Base-by-base conservation (phyloP, 768 basidiomycete genomes). In the Udeniomyces megalosporus region DNA sequence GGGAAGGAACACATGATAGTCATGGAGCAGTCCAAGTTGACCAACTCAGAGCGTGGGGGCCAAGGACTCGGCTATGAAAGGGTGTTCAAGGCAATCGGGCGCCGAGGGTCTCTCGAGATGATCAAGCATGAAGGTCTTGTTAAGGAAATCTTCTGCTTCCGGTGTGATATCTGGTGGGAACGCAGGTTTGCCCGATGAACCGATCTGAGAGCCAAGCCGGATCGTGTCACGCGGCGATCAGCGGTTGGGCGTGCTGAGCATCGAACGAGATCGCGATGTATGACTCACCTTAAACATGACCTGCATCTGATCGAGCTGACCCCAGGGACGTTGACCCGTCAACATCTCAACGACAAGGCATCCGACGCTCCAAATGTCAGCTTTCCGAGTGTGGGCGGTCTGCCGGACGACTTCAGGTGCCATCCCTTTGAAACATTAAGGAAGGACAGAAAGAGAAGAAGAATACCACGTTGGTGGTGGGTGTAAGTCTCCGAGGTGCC, bases 231-330 rank as follows among this genome's bases (percentile, higher is more conserved):
- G 47, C n/a, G n/a, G n/a, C n/a, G n/a, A n/a, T n/a, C n/a, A n/a
- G n/a, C n/a, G 26, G 56, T n/a, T 34, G 38, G 46, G 35, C 31
- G 47, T 31, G 56, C 7, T 17, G 14, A 17, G 42, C 31, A 29
- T 29, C 14, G 35, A 7, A 35, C 6, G 24, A 3, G 15, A 44
- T 31, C 38, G 45, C 62, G 7, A 42, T 17, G 38, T 15, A 34
- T 4, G 26, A 68, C 71, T 65, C 52, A 88, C 92, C 79, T 90
- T 88, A 79, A 95, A 99, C 66, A 99, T 95, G 46, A 93, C 95
- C 75, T 97, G 95, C 92, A 96, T 97, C 75, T 97, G 95, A 5
- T 85, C 91, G 46, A 97, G 78, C 66, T 92, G 86, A 0, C 93
- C 88, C 83, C 87, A 96, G 1, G 91, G 91, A 71, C 92, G 91